phyloP scores from a whole-genome alignment of 768 basidiomycete species.

The Agaricus bisporus region DNA sequence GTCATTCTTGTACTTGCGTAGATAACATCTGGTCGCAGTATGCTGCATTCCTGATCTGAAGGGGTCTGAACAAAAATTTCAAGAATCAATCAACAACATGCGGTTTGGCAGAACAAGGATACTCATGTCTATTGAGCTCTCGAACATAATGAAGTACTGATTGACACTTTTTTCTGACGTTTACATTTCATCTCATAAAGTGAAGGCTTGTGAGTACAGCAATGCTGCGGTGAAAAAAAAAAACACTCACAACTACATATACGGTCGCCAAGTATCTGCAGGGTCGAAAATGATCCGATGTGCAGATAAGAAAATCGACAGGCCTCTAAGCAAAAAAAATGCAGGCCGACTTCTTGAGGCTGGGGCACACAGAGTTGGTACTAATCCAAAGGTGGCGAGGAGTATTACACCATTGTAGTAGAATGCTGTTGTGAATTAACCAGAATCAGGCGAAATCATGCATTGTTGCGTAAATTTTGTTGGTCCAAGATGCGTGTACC shows the following conservation, averaged over 20 bases:
- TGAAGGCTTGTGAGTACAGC: neutral
- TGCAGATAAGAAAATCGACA: neutral
- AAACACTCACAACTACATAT: neutral
- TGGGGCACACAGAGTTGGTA: too few species aligned
- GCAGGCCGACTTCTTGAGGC: too few species aligned
- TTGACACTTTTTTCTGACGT: constrained; percentile 2
- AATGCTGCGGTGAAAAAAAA: neutral
- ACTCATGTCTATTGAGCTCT: constrained; percentile 5
- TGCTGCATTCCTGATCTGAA: neutral
- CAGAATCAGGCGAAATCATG: neutral
- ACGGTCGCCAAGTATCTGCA: neutral
- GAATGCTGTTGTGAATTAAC: neutral
- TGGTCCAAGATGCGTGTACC: neutral
- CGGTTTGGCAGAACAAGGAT: neutral
- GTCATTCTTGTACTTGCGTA: neutral
- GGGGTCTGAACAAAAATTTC: neutral
- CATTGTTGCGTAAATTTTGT: neutral
- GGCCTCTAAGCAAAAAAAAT: too few species aligned
- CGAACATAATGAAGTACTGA: neutral
- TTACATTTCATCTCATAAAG: neutral
- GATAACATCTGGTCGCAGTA: neutral
- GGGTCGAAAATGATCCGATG: neutral
- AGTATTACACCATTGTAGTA: neutral
- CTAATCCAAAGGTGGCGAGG: too few species aligned
- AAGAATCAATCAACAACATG: neutral